Evolutionary conservation across 2,329 filamentous ascomycete species (phyloP), one percentile per base, ranked within the genome.

Genomic region (Thyridium curvatum): DNA sequence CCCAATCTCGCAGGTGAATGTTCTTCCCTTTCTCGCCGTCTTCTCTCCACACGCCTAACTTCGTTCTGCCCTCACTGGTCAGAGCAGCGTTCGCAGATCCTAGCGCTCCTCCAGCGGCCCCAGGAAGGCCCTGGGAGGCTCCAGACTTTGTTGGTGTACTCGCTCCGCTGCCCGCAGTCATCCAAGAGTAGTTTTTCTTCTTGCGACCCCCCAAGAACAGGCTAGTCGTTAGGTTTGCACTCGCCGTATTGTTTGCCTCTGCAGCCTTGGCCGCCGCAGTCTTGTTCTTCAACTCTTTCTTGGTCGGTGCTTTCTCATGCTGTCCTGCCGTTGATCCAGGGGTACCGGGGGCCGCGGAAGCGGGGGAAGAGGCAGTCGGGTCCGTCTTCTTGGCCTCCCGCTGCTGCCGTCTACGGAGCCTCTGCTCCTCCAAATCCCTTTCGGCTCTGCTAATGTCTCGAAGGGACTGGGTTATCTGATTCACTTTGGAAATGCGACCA

Each of bases 1-100:
- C 69, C 67, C 89, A 81, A 59, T 96, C 91, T 39, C 91, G 76
- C 38, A 94, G 68, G 64, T 96, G 89, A 35, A 96, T 86, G 18
- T 82, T 82, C 48, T 73, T 76, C 26, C 87, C 88, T 54, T 83
- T 84, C 16, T 83, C 79, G 38, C 78, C 79, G 51, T 88, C 83
- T 59, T 96, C 89, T 42, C 86, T 76, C 74, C 82, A 86, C 13
- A 74, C 72, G n/a, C 86, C 86, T 30, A 87, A 65, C 38, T 79
- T 77, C 38, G 79, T 78, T 17, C 76, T 71, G 13, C 76, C 73
- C 28, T 78, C 74, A 2, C 67, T 71, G 4, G 77, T 77, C 41
- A 84, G 58, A 32, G 65, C 56, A 43, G 64, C 51, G 49, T 55
- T 51, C 50, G 61, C 60, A 2, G 58, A 51, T 15, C 55, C 56